Evolutionary conservation across 208 protist genomes (phyloP), one percentile per base, ranked within the genome.

Genomic region (Trypanosoma avium): DNA sequence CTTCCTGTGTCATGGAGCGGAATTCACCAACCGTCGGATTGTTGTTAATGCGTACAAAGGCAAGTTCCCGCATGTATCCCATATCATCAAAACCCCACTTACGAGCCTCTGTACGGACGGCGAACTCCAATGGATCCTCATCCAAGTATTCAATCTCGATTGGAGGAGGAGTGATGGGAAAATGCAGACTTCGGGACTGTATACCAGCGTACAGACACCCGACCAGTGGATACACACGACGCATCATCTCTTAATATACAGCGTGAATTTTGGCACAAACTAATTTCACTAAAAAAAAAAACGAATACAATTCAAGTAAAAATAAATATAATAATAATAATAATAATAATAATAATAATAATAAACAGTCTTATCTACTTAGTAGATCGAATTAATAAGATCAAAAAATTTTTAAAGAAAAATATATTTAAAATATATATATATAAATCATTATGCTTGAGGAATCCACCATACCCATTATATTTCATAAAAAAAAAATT

Each of bases 141-240:
- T 94, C 85, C 22, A 94, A 77, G 67, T 94, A 94, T 26, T 90
- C 82, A 26, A 94, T 94, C 55, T 90, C 84, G 48, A 94, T 83
- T 45, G 88, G 88, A 6, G 88, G 83, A 29, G 85, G 61, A 1
- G 82, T 84, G 52, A 94, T 77, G 49, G 88, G 88, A 71, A 92
- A 94, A 78, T 90, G 82, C 26, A 94, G 69, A 42, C 82, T 73
- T 43, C 88, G 83, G 36, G 50, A 60, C 67, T 84, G 77, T 40
- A 65, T 43, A 12, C 52, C 70, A 36, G 66, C 65, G 59, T 67
- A 67, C 7, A 81, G 40, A 29, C 61, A 58, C 22, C 69, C 72
- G 22, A 84, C 75, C 49, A 67, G 68, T 19, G 74, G 75, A 71
- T 63, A 77, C 59, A 75, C 69, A 73, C 75, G 74, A 57, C 79